Percentiles rank a stretch among this genome's conserved stretches.
phyloP scores from a whole-genome alignment of 1,284 basidiomycete genomes.

The Irpex sp. region DNA sequence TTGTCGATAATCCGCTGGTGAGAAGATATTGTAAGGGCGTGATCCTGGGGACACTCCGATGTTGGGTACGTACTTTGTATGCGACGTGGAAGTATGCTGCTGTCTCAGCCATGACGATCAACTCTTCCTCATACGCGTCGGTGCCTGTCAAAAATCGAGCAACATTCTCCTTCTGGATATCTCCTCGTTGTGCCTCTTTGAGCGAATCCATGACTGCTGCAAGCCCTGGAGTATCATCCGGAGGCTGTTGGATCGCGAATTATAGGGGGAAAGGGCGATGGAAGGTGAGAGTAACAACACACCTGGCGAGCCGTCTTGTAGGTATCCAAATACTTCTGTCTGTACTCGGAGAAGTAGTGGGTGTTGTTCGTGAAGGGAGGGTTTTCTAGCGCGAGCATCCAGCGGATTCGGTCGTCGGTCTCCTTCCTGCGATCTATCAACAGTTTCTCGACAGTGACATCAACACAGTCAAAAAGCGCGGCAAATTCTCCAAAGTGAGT shows the following conservation, averaged over 20 bases:
- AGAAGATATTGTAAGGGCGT: background rate
- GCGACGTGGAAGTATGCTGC: conserved; percentile 15
- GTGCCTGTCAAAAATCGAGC: background rate
- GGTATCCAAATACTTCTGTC: conserved; percentile 24
- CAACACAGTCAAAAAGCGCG: conserved; percentile 44
- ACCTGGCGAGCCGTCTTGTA: conserved; percentile 17
- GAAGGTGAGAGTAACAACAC: background rate
- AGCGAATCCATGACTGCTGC: background rate
- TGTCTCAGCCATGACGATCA: conserved; percentile 15
- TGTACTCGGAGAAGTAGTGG: conserved; percentile 25
- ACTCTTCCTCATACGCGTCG: conserved; percentile 11
- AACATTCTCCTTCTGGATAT: background rate
- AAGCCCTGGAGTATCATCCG: background rate
- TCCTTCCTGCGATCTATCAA: conserved; percentile 11
- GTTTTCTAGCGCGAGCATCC: conserved; percentile 25
- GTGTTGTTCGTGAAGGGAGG: conserved; percentile 29
- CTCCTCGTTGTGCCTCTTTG: background rate
- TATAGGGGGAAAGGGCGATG: no score
- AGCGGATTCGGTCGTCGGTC: conserved; percentile 34
- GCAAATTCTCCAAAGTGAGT: conserved; percentile 49
- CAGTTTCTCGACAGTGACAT: background rate
- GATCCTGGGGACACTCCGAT: background rate
- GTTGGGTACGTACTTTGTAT: conserved; percentile 10
- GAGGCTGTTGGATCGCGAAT: background rate
- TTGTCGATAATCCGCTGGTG: conserved; percentile 14